Base-by-base conservation (phyloP, 768 basidiomycete species). In the Boletus sp. region DNA sequence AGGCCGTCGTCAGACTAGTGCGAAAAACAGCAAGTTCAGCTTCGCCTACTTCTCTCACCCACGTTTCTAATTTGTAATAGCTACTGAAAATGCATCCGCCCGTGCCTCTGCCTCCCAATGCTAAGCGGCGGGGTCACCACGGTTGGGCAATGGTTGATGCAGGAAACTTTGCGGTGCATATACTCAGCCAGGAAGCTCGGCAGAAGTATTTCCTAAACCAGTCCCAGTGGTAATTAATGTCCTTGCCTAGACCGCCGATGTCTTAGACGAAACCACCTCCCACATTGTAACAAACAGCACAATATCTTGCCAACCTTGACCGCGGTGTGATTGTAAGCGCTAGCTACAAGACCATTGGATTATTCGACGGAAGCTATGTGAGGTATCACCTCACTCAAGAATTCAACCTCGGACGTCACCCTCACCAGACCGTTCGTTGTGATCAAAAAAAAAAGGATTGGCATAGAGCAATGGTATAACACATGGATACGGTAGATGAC, bases 81-180 rank as follows among this genome's bases (percentile, higher is more conserved):
- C 74, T 92, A 17, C 71, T 89, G 51, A 77, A 75, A 28, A 71
- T 76, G 56, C 71, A 81, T 12, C 87, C 89, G 1, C 83, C 85
- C 10, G 64, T 90, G 32, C 67, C 76, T 14, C 74, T 92, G 12
- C 83, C 87, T 4, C 81, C 83, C 18, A 90, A 89, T 56, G 76
- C 81, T 32, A 84, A 83, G 66, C 80, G 80, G 35, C 76, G 80
- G 30, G 77, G 78, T 56, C 79, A 81, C 60, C 85, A 86, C 52
- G 89, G 88, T 28, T 94, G 91, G 92, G 87, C 86, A 3, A 84
- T 93, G 84, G 75, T 94, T 47, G 91, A 94, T 67, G 88, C 83
- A 7, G 90, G 90, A 32, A 79, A 83, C 46, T 89, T 91, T 76
- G 91, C 85, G 1, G 83, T 93, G 20, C 91, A 94, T 67, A 76